A percentile compares a stretch with the other conserved stretches of the same genome.
These are phyloP conservation scores for Beta vulgaris DNA, from an alignment of 148 eudicot genomes.

Conservation along the genomic window DNA sequence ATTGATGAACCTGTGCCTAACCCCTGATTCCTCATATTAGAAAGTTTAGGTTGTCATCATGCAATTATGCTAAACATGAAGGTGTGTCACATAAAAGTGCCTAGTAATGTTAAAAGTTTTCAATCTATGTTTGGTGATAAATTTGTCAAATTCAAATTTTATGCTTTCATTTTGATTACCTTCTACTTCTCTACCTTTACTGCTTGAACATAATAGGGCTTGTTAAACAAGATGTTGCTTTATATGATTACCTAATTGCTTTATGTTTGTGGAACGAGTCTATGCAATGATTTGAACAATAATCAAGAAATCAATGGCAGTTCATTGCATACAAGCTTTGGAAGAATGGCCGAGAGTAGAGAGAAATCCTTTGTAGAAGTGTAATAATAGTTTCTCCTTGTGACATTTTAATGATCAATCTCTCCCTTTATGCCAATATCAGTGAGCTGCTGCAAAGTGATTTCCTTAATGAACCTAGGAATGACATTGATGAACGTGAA, in stretches of 20 bases:
- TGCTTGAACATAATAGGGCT: background rate
- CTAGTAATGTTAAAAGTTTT: background rate
- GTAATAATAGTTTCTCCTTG: background rate
- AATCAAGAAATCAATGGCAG: background rate
- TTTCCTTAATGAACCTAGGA: slow-evolving; percentile 74
- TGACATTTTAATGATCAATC: background rate
- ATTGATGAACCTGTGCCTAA: background rate
- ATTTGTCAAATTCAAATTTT: background rate
- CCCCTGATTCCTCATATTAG: background rate
- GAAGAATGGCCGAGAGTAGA: background rate
- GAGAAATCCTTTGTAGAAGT: background rate
- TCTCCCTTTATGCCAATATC: slow-evolving; percentile 18
- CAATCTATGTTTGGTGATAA: background rate
- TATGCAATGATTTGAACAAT: too few relatives aligned
- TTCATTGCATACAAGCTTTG: background rate
- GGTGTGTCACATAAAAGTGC: background rate
- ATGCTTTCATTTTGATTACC: background rate
- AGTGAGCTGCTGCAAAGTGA: slow-evolving; percentile 91
- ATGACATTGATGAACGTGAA: slow-evolving; percentile 71
- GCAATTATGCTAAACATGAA: background rate
- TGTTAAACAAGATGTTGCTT: too few relatives aligned
- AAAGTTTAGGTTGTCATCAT: background rate
- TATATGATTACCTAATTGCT: too few relatives aligned
- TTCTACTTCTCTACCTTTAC: background rate
- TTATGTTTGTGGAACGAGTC: too few relatives aligned